Percentiles rank a stretch among this genome's conserved stretches.
Evolutionary conservation across 306 rosid genomes (phyloP).

Genomic region (Potentilla sterilis): DNA sequence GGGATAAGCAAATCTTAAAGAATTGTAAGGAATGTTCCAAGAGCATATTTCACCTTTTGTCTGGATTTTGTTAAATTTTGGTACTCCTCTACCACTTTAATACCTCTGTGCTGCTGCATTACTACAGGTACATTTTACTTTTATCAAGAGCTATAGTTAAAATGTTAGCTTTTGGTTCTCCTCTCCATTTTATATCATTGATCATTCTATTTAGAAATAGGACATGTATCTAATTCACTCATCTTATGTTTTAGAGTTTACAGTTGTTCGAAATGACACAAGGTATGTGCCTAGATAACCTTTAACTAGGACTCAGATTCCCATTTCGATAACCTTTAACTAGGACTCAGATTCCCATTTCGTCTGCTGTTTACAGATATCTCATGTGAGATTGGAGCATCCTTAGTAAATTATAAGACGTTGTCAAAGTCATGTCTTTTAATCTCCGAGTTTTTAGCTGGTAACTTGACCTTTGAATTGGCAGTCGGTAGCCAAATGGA

Average conservation of each 20-base stretch:
- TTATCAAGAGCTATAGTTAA: neutral
- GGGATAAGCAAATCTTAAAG: neutral
- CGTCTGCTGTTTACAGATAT: neutral
- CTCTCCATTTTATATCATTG: neutral
- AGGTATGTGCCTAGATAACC: neutral
- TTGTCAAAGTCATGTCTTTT: neutral
- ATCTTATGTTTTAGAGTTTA: neutral
- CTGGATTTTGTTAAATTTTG: neutral
- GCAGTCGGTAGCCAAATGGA: neutral
- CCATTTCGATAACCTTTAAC: too few species aligned
- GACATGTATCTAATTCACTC: neutral
- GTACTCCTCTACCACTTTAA: neutral
- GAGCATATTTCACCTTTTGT: neutral
- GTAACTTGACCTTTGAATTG: neutral
- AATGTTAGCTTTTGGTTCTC: too few species aligned
- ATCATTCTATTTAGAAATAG: neutral
- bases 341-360: neutral
- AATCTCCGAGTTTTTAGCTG: neutral
- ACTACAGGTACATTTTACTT: neutral
- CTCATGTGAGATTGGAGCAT: neutral
- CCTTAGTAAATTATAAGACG: neutral
- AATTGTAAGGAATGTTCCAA: slow-evolving; percentile 7
- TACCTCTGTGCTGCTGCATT: neutral
- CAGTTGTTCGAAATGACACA: neutral
- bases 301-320: neutral